Evolutionary conservation across 1,139 yeast species (phyloP).

Genomic region (Saccharomyces hybrid): DNA sequence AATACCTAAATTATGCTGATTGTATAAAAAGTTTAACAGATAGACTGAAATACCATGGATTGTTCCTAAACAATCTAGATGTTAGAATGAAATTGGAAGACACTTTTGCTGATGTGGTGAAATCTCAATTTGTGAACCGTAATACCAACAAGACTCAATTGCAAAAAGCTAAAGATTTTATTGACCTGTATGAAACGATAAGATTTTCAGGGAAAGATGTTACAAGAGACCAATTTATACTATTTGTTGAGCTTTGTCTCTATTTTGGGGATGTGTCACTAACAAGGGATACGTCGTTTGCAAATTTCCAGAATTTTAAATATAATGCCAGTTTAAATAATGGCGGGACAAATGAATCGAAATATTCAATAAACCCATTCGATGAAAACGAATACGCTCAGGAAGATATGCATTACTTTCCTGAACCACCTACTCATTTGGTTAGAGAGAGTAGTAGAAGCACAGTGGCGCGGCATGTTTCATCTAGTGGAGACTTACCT

Average conservation of each 20-base stretch:
- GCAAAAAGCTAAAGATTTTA: slow-evolving; percentile 34
- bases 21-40: slow-evolving; percentile 28
- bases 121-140: slow-evolving; percentile 16
- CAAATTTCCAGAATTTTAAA: neutral
- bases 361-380: neutral
- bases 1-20: slow-evolving; percentile 24
- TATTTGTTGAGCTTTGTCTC: slow-evolving; percentile 45
- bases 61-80: slow-evolving; percentile 18
- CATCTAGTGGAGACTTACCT: slow-evolving; percentile 3
- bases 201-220: slow-evolving; percentile 62
- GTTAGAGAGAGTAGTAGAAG: slow-evolving; percentile 12
- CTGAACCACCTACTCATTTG: slow-evolving; percentile 4
- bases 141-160: slow-evolving; percentile 12
- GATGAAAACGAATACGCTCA: slow-evolving; percentile 6
- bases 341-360: neutral
- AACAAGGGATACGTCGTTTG: slow-evolving; percentile 10
- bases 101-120: slow-evolving; percentile 24
- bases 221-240: slow-evolving; percentile 50
- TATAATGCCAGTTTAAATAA: neutral
- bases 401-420: slow-evolving; percentile 9
- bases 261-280: slow-evolving; percentile 23
- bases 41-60: slow-evolving; percentile 29
- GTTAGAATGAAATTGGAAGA: slow-evolving; percentile 14
- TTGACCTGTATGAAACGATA: slow-evolving; percentile 58
- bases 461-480: slow-evolving; percentile 15